These are phyloP conservation scores for Brassica rapa DNA, from an alignment of 345 rosid species.

Conservation along the genomic window DNA sequence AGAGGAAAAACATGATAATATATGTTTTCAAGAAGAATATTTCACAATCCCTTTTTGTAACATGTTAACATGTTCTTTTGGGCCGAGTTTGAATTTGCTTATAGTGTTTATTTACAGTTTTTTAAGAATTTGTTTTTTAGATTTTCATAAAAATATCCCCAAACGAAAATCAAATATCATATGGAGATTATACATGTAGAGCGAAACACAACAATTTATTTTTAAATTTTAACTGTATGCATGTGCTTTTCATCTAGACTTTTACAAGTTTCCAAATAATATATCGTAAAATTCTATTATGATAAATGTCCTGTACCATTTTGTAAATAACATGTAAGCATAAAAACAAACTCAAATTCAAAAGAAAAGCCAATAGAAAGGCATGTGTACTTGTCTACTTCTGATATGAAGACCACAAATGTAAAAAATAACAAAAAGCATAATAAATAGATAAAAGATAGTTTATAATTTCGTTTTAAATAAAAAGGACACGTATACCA, in stretches of 20 bases:
- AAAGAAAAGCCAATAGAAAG: neutral
- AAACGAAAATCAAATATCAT: neutral
- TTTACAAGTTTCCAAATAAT: neutral
- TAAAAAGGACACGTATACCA: slow-evolving; percentile 61
- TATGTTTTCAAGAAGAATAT: neutral
- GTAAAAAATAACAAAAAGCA: neutral
- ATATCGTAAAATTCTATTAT: neutral
- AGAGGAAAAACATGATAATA: neutral
- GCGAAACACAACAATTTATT: neutral
- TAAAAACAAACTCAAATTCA: neutral
- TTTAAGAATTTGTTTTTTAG: no score
- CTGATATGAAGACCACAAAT: neutral
- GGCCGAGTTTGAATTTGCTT: neutral
- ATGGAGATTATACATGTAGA: neutral
- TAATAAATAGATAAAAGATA: neutral
- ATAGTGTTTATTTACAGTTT: neutral
- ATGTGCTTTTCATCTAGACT: neutral
- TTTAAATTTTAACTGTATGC: neutral
- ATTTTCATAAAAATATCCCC: neutral
- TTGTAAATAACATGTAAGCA: neutral
- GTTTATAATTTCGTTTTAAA: neutral
- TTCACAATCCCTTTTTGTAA: neutral
- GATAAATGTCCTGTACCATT: neutral
- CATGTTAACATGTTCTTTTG: neutral
- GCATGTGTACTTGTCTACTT: neutral